Base-by-base conservation (phyloP, 202 grass and related monocot genomes). In the Setaria viridis region DNA sequence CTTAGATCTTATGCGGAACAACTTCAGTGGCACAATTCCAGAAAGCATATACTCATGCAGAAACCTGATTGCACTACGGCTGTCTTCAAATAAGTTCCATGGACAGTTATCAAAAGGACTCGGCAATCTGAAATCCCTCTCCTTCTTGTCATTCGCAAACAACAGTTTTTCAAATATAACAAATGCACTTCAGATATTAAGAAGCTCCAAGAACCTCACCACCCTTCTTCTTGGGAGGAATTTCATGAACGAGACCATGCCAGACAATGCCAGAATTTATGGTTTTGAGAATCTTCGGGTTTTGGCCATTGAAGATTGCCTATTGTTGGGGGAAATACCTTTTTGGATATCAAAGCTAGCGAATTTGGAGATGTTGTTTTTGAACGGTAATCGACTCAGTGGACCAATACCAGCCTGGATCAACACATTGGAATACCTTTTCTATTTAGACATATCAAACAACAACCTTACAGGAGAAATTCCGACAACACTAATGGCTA, bases 401-500 rank as follows among this genome's bases (percentile, higher is more conserved):
- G 93, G 90, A 2, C 34, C 69, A 45, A 82, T 93, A 83, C 86
- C 88, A 2, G 10, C 48, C 8, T 95, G 88, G 79, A 91, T 85
- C 30, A 79, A 35, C 12, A 79, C 33, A n/a, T 72, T 95, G 4
- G 39, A 41, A 6, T 41, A 33, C 42, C 79, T 89, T 33, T 47
- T 86, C 71, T 89, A 91, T 65, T 7, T 97, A 37, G 84, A 97
- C 10, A 70, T 97, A 64, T 94, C 85, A 25, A 39, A 77, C 8
- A 93, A 93, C 39, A 80, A 42, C n/a, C 77, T 98, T 55, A 80
- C 87, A 32, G 92, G 92, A 3, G 84, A 87, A 42, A 88, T 97
- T 43, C 88, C 95, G 17, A 34, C 21, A 80, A 46, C 69, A 35
- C 1, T 97, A 37, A 87, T 68, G 62, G 25, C 70, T 43, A 81